These are phyloP conservation scores for Gymnopilus dilepis DNA, from an alignment of 768 basidiomycete genomes.

Conservation along the genomic window DNA sequence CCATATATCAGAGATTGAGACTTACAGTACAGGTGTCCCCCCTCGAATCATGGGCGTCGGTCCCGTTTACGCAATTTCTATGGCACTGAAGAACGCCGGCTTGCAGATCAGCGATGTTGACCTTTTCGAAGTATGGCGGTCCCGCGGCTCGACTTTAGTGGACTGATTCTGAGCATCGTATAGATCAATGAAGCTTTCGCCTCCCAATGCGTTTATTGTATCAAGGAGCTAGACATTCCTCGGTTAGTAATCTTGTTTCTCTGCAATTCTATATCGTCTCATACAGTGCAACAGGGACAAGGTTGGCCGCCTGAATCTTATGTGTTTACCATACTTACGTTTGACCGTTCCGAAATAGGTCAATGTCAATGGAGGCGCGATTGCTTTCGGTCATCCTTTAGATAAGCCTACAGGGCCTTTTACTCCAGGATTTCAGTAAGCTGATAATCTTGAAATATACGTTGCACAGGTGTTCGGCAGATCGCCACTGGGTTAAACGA, in stretches of 20 bases:
- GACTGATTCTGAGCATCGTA: background rate
- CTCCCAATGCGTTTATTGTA: slow-evolving; percentile 77
- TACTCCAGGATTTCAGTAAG: background rate
- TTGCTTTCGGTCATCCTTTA: slow-evolving; percentile 84
- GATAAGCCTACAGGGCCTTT: slow-evolving; percentile 58
- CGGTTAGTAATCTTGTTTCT: slow-evolving; percentile 31
- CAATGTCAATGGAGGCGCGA: slow-evolving; percentile 91
- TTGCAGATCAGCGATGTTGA: slow-evolving; percentile 74
- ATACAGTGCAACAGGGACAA: slow-evolving; percentile 36
- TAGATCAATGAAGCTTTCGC: slow-evolving; percentile 95
- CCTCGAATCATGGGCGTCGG: slow-evolving; percentile 92
- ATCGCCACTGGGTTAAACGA: slow-evolving; percentile 84
- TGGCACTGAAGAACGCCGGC: slow-evolving; percentile 70
- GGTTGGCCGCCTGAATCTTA: slow-evolving; percentile 22
- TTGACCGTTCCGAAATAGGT: slow-evolving; percentile 45
- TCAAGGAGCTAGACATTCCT: slow-evolving; percentile 67
- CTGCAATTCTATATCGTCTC: slow-evolving; percentile 5
- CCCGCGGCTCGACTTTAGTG: background rate
- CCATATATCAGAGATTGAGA: background rate
- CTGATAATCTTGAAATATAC: slow-evolving; percentile 40
- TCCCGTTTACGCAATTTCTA: slow-evolving; percentile 83
- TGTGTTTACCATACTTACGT: background rate
- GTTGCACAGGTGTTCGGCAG: slow-evolving; percentile 85
- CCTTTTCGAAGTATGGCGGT: slow-evolving; percentile 66
- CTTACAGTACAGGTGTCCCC: slow-evolving; percentile 54